A percentile compares a stretch with the other conserved stretches of the same genome.
These are phyloP conservation scores for Mortierella sp. DNA, from an alignment of 371 early-diverging fungal species.

Conservation along the genomic window DNA sequence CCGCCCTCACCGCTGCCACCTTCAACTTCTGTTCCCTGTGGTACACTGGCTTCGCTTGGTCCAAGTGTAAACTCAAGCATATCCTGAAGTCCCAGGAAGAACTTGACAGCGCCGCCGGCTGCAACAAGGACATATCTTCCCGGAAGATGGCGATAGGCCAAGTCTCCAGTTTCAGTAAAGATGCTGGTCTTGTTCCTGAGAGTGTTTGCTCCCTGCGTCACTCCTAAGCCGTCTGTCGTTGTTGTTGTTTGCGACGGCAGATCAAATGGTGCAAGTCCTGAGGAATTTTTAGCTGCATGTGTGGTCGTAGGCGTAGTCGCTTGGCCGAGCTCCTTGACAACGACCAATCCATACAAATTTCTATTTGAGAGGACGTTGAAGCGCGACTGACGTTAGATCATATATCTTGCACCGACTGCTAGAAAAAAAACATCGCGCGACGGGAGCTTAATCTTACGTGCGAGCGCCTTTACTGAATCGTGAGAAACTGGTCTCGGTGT, in stretches of 20 bases:
- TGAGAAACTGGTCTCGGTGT: conserved; percentile 40
- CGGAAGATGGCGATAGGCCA: conserved; percentile 26
- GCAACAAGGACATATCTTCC: conserved; percentile 49
- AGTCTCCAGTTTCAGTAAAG: conserved; percentile 14
- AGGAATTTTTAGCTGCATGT: neutral
- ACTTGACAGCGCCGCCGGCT: conserved; percentile 29
- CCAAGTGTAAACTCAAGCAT: conserved; percentile 39
- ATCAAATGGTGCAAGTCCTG: neutral
- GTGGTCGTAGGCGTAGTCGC: neutral
- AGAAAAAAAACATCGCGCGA: too few species aligned
- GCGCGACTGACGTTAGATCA: neutral
- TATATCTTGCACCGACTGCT: neutral
- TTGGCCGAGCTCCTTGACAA: conserved; percentile 37
- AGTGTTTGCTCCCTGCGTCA: neutral
- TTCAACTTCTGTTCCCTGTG: neutral
- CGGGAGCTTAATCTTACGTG: conserved; percentile 29
- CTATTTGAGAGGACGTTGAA: conserved; percentile 10
- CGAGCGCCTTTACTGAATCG: conserved; percentile 51
- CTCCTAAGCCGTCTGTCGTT: neutral
- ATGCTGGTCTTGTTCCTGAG: conserved; percentile 14
- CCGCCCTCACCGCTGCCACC: neutral
- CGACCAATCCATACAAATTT: conserved; percentile 48
- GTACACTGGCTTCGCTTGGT: neutral
- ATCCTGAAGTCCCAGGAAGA: conserved; percentile 42
- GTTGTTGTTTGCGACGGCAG: neutral